phyloP scores from a whole-genome alignment of 2,329 filamentous ascomycete species.

The Ascocoryne sarcoides region DNA sequence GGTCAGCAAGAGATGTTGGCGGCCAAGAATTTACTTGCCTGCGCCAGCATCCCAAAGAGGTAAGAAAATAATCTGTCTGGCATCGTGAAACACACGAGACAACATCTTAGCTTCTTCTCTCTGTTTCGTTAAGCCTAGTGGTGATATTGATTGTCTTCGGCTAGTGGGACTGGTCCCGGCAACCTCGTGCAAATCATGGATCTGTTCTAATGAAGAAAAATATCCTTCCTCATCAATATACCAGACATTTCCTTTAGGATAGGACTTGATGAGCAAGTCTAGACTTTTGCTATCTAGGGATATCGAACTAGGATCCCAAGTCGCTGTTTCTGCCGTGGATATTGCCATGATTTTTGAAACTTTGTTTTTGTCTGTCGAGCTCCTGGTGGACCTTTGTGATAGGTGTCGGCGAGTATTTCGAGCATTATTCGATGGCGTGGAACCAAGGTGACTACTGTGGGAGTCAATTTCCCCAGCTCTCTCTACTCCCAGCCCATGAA shows the following conservation, averaged over 20 bases:
- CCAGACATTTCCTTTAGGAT: slow-evolving; percentile 27
- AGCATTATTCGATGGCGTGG: not conserved
- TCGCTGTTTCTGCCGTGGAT: slow-evolving; percentile 15
- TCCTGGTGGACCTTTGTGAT: slow-evolving; percentile 11
- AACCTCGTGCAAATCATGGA: slow-evolving; percentile 8
- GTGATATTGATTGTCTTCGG: slow-evolving; percentile 6
- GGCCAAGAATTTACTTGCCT: slow-evolving; percentile 8
- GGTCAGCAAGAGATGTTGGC: not conserved
- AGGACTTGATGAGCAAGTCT: slow-evolving; percentile 19
- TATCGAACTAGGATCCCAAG: slow-evolving; percentile 14
- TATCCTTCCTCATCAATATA: slow-evolving; percentile 25
- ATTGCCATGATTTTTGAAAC: slow-evolving; percentile 21
- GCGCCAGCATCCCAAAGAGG: slow-evolving; percentile 25
- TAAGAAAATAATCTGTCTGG: slow-evolving; percentile 25
- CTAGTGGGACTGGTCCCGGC: slow-evolving; percentile 5
- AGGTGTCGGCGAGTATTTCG: slow-evolving; percentile 2
- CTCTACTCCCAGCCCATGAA: not conserved
- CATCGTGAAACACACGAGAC: slow-evolving; percentile 20
- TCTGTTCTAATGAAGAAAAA: slow-evolving; percentile 25
- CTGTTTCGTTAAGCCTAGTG: slow-evolving; percentile 13
- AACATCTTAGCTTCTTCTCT: slow-evolving; percentile 21
- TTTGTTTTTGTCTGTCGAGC: slow-evolving; percentile 15
- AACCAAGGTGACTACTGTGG: not conserved
- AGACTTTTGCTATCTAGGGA: slow-evolving; percentile 20
- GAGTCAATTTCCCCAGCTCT: not conserved